phyloP scores from a whole-genome alignment of 192 early-diverging fungal species.

The Chytriomyces hyalinus region DNA sequence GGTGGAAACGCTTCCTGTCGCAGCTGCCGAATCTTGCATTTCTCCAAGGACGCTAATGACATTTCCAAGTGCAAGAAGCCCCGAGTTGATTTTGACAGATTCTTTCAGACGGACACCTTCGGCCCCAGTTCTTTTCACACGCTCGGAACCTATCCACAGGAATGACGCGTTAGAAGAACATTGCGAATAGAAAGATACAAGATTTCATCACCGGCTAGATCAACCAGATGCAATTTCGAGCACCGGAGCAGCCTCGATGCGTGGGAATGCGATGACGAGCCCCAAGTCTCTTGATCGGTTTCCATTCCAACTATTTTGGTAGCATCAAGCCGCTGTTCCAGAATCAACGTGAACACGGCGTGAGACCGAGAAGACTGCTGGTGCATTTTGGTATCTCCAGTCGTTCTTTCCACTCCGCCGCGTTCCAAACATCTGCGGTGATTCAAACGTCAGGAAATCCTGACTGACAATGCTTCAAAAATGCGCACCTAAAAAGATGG shows the following conservation, averaged over 20 bases:
- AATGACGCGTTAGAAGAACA: background rate
- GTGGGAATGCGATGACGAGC: background rate
- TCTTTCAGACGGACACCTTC: constrained; percentile 63
- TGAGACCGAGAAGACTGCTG: constrained; percentile 51
- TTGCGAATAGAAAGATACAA: background rate
- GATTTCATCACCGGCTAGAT: constrained; percentile 71
- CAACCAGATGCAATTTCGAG: constrained; percentile 77
- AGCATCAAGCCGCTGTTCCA: constrained; percentile 45
- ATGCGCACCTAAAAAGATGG: constrained; percentile 39
- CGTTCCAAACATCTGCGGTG: constrained; percentile 45
- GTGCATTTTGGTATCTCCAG: constrained; percentile 60
- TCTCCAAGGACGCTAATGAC: constrained; percentile 93
- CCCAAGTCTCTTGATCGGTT: constrained; percentile 17
- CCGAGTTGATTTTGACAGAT: constrained; percentile 84
- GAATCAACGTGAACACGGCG: constrained; percentile 55
- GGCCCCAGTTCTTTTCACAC: constrained; percentile 72
- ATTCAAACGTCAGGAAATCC: background rate
- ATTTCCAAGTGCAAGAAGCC: constrained; percentile 92
- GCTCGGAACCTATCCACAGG: constrained; percentile 66
- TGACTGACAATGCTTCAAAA: constrained; percentile 5
- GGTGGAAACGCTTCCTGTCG: background rate
- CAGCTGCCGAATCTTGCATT: constrained; percentile 20
- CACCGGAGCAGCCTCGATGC: constrained; percentile 27
- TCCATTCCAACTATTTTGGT: background rate
- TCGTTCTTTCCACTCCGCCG: constrained; percentile 51